Conservation (phyloP, 163 green algal species). For the Volvox carteri region DNA sequence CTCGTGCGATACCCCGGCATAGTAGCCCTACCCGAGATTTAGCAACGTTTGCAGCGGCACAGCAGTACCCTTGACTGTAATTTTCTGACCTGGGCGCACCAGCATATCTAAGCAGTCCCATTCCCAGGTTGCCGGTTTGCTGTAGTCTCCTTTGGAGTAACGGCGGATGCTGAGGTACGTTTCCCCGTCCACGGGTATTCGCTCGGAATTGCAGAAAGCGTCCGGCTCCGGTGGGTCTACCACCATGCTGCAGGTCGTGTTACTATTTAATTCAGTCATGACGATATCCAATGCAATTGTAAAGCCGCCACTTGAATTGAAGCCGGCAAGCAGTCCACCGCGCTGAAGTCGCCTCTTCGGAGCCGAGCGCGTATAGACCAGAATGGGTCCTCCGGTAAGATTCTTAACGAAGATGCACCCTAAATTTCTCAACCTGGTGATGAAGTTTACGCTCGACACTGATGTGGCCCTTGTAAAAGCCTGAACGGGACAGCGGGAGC, state of each 20-base stretch:
- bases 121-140: not conserved
- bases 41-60: not conserved
- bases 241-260: not conserved
- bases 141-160: not conserved
- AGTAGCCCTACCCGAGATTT: too few relatives aligned
- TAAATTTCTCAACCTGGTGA: not conserved
- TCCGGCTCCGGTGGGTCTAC: not conserved
- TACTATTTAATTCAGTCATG: not conserved
- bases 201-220: not conserved
- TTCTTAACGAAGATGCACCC: not conserved
- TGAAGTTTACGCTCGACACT: not conserved
- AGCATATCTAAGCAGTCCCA: constrained; percentile 7
- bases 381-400: not conserved
- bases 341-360: not conserved
- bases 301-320: not conserved
- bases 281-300: not conserved
- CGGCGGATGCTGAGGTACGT: not conserved
- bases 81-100: not conserved
- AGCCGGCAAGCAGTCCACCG: not conserved
- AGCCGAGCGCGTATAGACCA: not conserved
- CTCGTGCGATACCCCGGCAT: too few relatives aligned
- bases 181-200: not conserved
- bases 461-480: not conserved
- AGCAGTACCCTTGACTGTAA: not conserved
- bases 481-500: not conserved